Evolutionary conservation across 495 filamentous ascomycete genomes (phyloP), one percentile per base, ranked within the genome.

Genomic region (Podospora comata): DNA sequence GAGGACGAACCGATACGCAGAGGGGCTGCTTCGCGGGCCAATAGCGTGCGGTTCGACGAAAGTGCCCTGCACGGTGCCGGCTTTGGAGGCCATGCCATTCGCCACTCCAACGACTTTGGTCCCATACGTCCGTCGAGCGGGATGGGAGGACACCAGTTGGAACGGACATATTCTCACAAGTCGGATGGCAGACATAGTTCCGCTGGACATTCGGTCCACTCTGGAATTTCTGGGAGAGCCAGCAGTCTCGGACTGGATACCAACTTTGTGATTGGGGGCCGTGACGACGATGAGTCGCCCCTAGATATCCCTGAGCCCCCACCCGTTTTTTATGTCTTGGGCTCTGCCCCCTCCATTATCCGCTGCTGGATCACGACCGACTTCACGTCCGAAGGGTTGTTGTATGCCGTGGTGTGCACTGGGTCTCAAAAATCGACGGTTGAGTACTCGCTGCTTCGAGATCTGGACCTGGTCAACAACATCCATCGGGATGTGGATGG

Each of bases 1-100:
- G 94, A 97, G 67, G 92, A 98, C 56, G 94, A 97, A 75, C 96
- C 94, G 3, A 77, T 81, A 56, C 85, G 96, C 67, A 87, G 96
- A 66, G 95, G 95, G 26, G 82, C 79, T 5, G 89, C 93, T 34
- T 99, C 96, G 32, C 85, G 95, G 70, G 95, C 95, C 23, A 98
- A 98, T 74, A 98, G 96, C 77, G 95, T 99, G 69, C 91, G 95
- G n/a, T 99, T 99, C 73, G 95, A 99, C 75, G 94, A 97, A 76
- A 97, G 92, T 74, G 94, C 96, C 2, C 87, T 96, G 67, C 94
- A 97, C 70, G 91, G 92, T 61, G 91, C 83, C 6, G 83, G 91
- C 73, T 96, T 93, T 84, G 90, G 89, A 48, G 92, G 94, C 68
- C 87, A 89, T 57, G 90, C 88, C 72, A 90, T 87, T 70, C 88